Evolutionary conservation across 345 rosid species (phyloP).

Genomic region (Lenwebbia sp.): DNA sequence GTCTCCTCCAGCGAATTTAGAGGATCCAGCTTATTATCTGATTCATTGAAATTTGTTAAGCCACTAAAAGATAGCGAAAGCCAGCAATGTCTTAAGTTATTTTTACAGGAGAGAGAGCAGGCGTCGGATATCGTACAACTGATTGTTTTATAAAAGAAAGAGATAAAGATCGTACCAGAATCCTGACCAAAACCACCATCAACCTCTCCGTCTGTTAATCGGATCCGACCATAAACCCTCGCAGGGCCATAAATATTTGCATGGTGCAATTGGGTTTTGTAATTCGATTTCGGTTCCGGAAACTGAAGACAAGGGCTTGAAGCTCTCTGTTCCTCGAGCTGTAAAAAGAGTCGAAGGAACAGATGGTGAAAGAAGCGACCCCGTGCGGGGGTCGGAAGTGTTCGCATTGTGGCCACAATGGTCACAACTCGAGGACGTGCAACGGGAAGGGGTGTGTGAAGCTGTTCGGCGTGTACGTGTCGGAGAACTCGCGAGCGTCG

Average conservation of each 20-base stretch:
- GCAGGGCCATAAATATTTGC: background rate
- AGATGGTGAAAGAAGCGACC: background rate
- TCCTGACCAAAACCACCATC: background rate
- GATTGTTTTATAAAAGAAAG: background rate
- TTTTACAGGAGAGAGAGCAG: background rate
- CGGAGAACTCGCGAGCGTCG: conserved; percentile 4
- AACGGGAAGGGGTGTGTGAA: background rate
- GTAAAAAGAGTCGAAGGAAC: background rate
- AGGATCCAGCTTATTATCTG: background rate
- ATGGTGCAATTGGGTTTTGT: background rate
- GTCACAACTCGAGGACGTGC: conserved; percentile 60
- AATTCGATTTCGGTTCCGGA: background rate
- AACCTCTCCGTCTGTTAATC: background rate
- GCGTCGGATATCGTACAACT: background rate
- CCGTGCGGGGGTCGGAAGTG: conserved; percentile 36
- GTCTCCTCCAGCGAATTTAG: background rate
- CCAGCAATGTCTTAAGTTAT: background rate
- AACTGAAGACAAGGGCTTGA: background rate
- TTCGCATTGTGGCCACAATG: conserved; percentile 50
- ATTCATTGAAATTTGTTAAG: background rate
- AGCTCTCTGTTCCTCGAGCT: background rate
- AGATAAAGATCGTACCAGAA: background rate
- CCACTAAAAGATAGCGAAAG: background rate
- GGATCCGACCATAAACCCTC: background rate
- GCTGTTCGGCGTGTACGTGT: background rate